Conservation (phyloP, 1,284 basidiomycete species). For the Marasmius tenuissimus region DNA sequence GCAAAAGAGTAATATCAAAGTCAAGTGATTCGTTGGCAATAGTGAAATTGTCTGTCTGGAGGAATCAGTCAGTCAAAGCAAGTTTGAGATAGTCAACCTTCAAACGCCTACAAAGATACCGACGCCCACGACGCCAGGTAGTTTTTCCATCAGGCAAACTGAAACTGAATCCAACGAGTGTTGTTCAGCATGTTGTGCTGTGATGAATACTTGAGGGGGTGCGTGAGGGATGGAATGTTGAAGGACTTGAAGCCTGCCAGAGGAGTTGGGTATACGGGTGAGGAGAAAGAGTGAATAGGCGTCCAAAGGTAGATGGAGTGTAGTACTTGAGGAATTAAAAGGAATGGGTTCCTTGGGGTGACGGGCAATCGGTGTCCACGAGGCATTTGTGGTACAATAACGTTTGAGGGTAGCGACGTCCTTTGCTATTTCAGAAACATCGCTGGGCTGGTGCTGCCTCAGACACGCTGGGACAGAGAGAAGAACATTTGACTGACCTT, state of each 20-base stretch:
- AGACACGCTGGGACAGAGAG: background rate
- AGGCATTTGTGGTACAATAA: constrained; percentile 3
- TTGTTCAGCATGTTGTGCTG: background rate
- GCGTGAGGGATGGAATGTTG: background rate
- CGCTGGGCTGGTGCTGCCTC: background rate
- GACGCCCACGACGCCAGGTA: constrained; percentile 2
- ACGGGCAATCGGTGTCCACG: constrained; percentile 3
- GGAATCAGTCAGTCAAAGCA: background rate
- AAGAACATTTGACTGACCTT: background rate
- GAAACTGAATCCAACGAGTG: background rate
- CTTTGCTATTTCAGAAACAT: background rate
- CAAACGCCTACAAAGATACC: constrained; percentile 6
- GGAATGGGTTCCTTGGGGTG: background rate
- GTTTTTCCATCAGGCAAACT: constrained; percentile 7
- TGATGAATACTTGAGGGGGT: constrained; percentile 4
- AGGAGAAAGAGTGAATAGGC: background rate
- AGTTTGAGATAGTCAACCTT: background rate
- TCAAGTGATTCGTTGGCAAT: background rate
- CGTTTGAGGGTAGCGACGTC: background rate
- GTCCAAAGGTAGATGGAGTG: constrained; percentile 1
- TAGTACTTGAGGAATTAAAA: background rate
- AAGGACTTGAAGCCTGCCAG: constrained; percentile 4
- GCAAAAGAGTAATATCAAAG: background rate
- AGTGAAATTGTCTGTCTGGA: background rate
- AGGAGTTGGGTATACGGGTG: background rate